These are phyloP conservation scores for Magnolia kwangsiensis DNA, from an alignment of 164 flowering plant species.

Conservation along the genomic window DNA sequence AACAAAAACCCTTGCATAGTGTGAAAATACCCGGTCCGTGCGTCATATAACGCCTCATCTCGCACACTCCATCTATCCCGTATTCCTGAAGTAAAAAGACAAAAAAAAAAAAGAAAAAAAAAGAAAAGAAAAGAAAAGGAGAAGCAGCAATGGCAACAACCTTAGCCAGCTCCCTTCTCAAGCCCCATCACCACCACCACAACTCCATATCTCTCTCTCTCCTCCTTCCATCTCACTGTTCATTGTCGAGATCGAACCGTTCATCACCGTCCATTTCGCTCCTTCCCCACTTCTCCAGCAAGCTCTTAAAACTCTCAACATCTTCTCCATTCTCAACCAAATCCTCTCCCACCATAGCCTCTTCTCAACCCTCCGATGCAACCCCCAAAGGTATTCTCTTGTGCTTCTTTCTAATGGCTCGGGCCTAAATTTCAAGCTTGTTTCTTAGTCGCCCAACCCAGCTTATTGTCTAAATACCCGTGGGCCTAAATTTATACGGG, in stretches of 20 bases:
- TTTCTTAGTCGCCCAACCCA: too few species aligned
- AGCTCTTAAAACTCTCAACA: neutral
- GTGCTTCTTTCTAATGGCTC: too few species aligned
- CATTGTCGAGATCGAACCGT: neutral
- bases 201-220: neutral
- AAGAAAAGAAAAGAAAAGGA: neutral
- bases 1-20: neutral
- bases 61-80: neutral
- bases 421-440: too few species aligned
- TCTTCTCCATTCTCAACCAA: constrained; percentile 1
- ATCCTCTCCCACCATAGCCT: neutral
- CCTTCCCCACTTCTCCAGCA: neutral
- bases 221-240: neutral
- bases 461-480: too few species aligned
- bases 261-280: neutral
- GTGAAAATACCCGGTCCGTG: neutral
- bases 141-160: constrained; percentile 3
- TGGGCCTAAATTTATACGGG: too few species aligned
- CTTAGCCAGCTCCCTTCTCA: constrained; percentile 3
- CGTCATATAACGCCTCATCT: neutral
- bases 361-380: constrained; percentile 6
- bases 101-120: too few species aligned
- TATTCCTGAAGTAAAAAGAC: neutral
- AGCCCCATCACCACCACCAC: neutral
- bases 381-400: constrained; percentile 1